phyloP scores from a whole-genome alignment of 495 filamentous ascomycete genomes.

The Tuber umbilicatum region DNA sequence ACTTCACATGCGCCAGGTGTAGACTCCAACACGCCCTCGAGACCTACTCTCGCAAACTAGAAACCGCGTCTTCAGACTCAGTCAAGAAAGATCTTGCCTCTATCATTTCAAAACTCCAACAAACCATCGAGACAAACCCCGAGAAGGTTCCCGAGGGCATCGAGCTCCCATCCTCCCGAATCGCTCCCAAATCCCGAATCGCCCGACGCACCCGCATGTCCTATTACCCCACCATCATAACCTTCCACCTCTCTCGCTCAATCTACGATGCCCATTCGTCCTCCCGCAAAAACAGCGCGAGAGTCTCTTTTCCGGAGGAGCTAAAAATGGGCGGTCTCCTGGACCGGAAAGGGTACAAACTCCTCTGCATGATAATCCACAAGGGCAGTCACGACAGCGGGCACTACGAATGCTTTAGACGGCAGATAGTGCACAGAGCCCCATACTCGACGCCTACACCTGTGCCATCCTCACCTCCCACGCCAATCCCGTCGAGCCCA shows the following conservation, averaged over 20 bases:
- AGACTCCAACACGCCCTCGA: slow-evolving; percentile 70
- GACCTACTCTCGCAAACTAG: slow-evolving; percentile 41
- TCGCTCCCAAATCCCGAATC: slow-evolving; percentile 74
- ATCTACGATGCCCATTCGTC: slow-evolving; percentile 68
- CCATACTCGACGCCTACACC: slow-evolving; percentile 70
- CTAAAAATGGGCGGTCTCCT: slow-evolving; percentile 74
- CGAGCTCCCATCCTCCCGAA: slow-evolving; percentile 62
- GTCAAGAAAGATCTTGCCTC: slow-evolving; percentile 52
- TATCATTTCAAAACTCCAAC: slow-evolving; percentile 53
- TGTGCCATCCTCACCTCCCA: slow-evolving; percentile 39
- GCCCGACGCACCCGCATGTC: slow-evolving; percentile 79
- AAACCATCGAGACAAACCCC: slow-evolving; percentile 66
- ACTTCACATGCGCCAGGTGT: slow-evolving; percentile 91
- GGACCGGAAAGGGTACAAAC: slow-evolving; percentile 68
- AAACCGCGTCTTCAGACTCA: slow-evolving; percentile 38
- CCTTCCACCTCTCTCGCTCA: slow-evolving; percentile 85
- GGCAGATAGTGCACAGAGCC: slow-evolving; percentile 63
- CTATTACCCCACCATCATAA: slow-evolving; percentile 76
- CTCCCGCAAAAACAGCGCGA: slow-evolving; percentile 88
- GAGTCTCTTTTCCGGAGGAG: slow-evolving; percentile 81
- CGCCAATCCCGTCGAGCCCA: slow-evolving; percentile 15
- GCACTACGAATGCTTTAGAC: slow-evolving; percentile 92
- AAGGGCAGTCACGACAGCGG: slow-evolving; percentile 94
- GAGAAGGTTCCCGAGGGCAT: slow-evolving; percentile 67
- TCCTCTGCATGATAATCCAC: slow-evolving; percentile 84